Base-by-base conservation (phyloP, 1,284 basidiomycete genomes). In the Irpex rosettiformis region DNA sequence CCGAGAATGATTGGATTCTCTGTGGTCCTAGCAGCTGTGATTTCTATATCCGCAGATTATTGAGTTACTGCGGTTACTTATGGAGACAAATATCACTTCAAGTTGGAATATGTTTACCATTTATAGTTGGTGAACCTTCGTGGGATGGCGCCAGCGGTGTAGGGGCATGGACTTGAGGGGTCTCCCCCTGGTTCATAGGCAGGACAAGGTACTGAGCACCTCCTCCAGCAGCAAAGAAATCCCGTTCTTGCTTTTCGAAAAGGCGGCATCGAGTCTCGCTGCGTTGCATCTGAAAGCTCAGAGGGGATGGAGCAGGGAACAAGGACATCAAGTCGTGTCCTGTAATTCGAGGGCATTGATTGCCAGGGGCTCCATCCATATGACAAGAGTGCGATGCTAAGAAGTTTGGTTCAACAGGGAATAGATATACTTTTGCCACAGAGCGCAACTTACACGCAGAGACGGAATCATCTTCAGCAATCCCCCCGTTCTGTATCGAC, bases 321-420 rank as follows among this genome's bases (percentile, higher is more conserved):
- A 58, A 43, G 33, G 57, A 51, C 57, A 58, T 58, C 22, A 58
- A 52, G 52, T 58, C 52, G 37, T 58, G 57, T 2, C 57, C 57
- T 18, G 57, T 58, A 33, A 58, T 54, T 11, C 45, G 25, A 10
- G 48, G 56, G 25, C 25, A 13, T 24, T 48, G 25, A 22, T 18
- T 48, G 11, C 43, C 16, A 47, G 55, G 55, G 21, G 55, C 27
- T 18, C 29, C n/a, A 13, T 47, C 45, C 55, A 48, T 45, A 22
- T 45, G 43, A 45, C 18, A 45, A 8, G 43, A 45, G 18, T 11
- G 43, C 43, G 43, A 8, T 22, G n/a, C 43, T 45, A 18, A 8
- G 10, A 37, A 8, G 33, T 37, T 16, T 37, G 33, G 33, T 37
- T 37, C 16, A 37, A 37, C 16, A 16, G 16, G 33, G 16, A 37